These are phyloP conservation scores for Pouteria campechiana DNA, from an alignment of 179 eudicot genomes.

Conservation along the genomic window DNA sequence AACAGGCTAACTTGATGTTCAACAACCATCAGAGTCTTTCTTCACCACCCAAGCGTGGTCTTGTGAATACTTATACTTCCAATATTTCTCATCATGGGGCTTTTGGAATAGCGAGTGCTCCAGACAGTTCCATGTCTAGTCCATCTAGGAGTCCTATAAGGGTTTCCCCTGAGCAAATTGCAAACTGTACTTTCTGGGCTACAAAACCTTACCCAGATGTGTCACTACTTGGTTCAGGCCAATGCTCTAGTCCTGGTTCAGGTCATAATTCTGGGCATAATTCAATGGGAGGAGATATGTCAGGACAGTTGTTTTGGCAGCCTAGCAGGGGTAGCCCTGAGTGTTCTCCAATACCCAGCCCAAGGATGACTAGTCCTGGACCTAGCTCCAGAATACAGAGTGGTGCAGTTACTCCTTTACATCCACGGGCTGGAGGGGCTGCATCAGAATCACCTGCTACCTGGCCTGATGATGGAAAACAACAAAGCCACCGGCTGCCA, in stretches of 20 bases:
- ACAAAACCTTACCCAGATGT: slow-evolving; percentile 67
- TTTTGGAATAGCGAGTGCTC: slow-evolving; percentile 71
- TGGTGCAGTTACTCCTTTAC: slow-evolving; percentile 95
- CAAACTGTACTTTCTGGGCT: slow-evolving; percentile 53
- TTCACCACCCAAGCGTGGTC: slow-evolving; percentile 50
- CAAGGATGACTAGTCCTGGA: slow-evolving; percentile 88
- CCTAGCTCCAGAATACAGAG: slow-evolving; percentile 92
- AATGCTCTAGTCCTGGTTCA: slow-evolving; percentile 97
- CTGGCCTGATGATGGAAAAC: slow-evolving; percentile 69
- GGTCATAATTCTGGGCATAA: slow-evolving; percentile 95
- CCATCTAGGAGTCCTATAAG: slow-evolving; percentile 94
- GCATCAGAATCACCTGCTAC: slow-evolving; percentile 37
- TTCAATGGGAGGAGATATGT: slow-evolving; percentile 90
- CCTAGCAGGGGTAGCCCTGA: slow-evolving; percentile 94
- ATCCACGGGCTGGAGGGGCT: slow-evolving; percentile 70
- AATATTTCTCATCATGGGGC: slow-evolving; percentile 54
- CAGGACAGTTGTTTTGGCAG: slow-evolving; percentile 83
- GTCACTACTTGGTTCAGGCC: slow-evolving; percentile 76
- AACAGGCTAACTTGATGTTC: slow-evolving; percentile 24
- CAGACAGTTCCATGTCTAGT: slow-evolving; percentile 87
- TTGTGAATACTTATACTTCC: slow-evolving; percentile 49
- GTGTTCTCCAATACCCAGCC: slow-evolving; percentile 89
- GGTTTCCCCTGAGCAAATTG: slow-evolving; percentile 53
- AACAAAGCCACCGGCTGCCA: slow-evolving; percentile 76
- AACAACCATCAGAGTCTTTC: slow-evolving; percentile 29